These are phyloP conservation scores for Acanthamoeba royreba DNA, from an alignment of 208 protist species.

Conservation along the genomic window DNA sequence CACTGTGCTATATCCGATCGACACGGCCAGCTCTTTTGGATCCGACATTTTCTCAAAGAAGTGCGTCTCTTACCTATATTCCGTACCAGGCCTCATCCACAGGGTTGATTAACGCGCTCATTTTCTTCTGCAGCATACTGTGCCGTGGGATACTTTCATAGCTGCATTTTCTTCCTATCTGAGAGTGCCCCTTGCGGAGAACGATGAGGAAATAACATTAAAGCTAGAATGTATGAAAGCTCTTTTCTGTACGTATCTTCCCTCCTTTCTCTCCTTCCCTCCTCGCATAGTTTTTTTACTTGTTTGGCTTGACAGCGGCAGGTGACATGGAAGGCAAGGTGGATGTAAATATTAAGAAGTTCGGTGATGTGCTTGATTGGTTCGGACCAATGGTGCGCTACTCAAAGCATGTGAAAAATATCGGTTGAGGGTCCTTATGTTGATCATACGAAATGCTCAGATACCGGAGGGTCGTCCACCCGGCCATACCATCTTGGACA, in stretches of 20 bases:
- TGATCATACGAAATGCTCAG: neutral
- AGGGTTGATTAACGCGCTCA: neutral
- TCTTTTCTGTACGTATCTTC: neutral
- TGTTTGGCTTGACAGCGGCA: neutral
- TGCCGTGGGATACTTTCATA: constrained; percentile 26
- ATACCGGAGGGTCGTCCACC: neutral
- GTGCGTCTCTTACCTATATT: neutral
- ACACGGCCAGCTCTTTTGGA: too few species aligned
- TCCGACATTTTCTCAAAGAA: neutral
- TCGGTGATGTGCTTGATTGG: neutral
- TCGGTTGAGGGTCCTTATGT: neutral
- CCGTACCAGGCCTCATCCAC: neutral
- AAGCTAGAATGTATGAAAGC: constrained; percentile 3
- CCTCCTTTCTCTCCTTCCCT: neutral
- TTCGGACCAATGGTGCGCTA: constrained; percentile 5
- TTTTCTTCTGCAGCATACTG: neutral
- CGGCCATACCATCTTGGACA: neutral
- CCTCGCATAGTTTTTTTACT: neutral
- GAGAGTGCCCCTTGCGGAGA: neutral
- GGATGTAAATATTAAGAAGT: constrained; percentile 24
- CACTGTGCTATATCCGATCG: neutral
- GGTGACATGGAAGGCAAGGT: neutral
- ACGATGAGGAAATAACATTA: neutral
- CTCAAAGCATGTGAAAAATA: too few species aligned
- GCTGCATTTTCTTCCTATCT: neutral